Evolutionary conservation across 1,284 basidiomycete genomes (phyloP).

Genomic region (Moesziomyces sp.): DNA sequence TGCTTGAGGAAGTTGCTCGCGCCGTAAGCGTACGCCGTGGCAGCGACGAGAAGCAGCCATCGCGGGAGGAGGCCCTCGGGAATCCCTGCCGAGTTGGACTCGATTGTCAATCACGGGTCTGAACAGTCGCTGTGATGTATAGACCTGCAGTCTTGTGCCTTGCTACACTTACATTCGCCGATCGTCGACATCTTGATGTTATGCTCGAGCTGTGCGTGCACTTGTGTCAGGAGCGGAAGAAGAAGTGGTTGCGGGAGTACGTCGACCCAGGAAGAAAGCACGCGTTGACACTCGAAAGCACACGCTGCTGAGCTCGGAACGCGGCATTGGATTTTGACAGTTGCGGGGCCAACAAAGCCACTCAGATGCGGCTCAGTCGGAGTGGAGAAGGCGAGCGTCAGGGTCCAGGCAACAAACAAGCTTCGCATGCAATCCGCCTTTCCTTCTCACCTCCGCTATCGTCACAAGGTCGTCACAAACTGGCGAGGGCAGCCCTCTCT

Average conservation of each 20-base stretch:
- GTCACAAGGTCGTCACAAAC: neutral
- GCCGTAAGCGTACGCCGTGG: constrained; percentile 58
- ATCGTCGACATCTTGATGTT: constrained; percentile 13
- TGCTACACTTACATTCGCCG: constrained; percentile 22
- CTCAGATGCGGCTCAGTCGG: neutral
- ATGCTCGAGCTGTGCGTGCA: neutral
- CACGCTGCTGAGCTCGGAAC: constrained; percentile 20
- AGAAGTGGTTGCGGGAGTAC: neutral
- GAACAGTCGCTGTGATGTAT: too few species aligned
- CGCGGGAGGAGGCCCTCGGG: constrained; percentile 53
- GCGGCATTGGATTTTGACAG: constrained; percentile 24
- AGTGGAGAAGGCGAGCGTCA: constrained; percentile 6
- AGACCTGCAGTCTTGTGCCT: too few species aligned
- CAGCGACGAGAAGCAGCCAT: constrained; percentile 61
- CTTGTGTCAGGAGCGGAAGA: neutral
- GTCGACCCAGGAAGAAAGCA: neutral
- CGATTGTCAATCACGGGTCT: neutral
- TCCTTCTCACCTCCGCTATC: neutral
- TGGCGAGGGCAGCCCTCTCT: neutral
- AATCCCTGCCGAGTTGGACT: constrained; percentile 26
- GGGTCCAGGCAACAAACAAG: constrained; percentile 14
- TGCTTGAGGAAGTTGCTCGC: constrained; percentile 57
- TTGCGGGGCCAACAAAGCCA: too few species aligned
- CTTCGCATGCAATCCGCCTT: neutral
- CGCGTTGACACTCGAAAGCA: neutral